Conservation (phyloP, 495 filamentous ascomycete species). For the Podospora australis region DNA sequence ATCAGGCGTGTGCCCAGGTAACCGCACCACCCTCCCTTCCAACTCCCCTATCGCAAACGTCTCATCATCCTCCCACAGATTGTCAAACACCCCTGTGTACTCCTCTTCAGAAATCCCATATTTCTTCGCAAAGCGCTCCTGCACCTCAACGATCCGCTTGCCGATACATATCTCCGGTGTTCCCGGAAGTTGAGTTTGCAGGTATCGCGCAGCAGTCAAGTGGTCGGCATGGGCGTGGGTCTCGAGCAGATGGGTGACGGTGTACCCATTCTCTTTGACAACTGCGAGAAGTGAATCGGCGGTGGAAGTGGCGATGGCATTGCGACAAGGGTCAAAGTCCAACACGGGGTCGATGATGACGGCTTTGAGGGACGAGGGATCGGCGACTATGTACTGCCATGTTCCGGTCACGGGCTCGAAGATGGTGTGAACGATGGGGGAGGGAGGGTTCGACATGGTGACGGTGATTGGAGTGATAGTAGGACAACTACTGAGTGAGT, state of each 20-base stretch:
- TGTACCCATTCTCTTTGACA: conserved; percentile 39
- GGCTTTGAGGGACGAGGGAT: conserved; percentile 39
- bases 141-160: conserved; percentile 46
- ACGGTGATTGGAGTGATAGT: neutral
- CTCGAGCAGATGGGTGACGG: conserved; percentile 45
- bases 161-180: conserved; percentile 47
- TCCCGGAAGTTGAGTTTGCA: conserved; percentile 38
- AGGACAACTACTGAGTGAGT: too few species aligned
- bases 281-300: conserved; percentile 45
- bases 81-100: conserved; percentile 42
- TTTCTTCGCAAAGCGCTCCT: conserved; percentile 39
- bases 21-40: conserved; percentile 40
- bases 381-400: conserved; percentile 57
- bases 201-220: conserved; percentile 50
- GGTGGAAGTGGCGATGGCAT: conserved; percentile 38
- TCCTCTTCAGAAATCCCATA: conserved; percentile 42
- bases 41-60: conserved; percentile 45
- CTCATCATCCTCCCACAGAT: conserved; percentile 49
- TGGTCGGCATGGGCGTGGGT: conserved; percentile 60
- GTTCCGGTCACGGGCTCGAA: conserved; percentile 42
- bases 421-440: conserved; percentile 21
- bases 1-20: conserved; percentile 58
- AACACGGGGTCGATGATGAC: conserved; percentile 57
- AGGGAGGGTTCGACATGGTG: neutral
- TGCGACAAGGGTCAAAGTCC: conserved; percentile 46